Percentiles rank a stretch among this genome's conserved stretches.
Evolutionary conservation across 2,329 filamentous ascomycete species (phyloP).

Genomic region (Fusarium nurragi): DNA sequence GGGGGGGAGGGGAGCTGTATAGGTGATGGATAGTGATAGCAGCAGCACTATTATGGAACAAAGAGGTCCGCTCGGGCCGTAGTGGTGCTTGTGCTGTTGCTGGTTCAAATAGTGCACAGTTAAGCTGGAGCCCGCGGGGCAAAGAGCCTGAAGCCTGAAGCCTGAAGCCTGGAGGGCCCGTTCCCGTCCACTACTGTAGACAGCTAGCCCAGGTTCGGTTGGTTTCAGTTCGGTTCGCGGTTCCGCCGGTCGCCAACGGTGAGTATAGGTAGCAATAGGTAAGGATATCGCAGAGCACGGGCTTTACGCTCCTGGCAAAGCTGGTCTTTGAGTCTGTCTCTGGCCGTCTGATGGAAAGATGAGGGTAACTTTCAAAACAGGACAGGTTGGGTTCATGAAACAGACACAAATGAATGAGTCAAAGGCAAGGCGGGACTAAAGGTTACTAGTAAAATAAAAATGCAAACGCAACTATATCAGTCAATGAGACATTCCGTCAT

Average conservation of each 20-base stretch:
- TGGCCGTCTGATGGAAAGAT: neutral
- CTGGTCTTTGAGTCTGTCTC: neutral
- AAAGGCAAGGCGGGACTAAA: slow-evolving; percentile 17
- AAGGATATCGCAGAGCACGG: slow-evolving; percentile 36
- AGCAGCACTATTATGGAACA: slow-evolving; percentile 24
- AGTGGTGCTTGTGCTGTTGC: slow-evolving; percentile 27
- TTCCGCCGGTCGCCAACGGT: slow-evolving; percentile 41
- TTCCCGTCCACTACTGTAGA: neutral
- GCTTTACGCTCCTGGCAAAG: slow-evolving; percentile 5
- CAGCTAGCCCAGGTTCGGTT: slow-evolving; percentile 41
- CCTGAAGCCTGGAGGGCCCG: neutral
- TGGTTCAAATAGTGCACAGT: slow-evolving; percentile 37
- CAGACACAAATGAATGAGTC: slow-evolving; percentile 16
- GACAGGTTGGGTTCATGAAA: slow-evolving; percentile 31
- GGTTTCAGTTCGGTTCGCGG: slow-evolving; percentile 45
- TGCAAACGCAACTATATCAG: neutral
- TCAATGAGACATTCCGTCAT: slow-evolving; percentile 25
- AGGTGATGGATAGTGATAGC: slow-evolving; percentile 12
- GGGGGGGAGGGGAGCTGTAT: neutral
- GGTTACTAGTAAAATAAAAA: slow-evolving; percentile 1
- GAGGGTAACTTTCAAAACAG: slow-evolving; percentile 18
- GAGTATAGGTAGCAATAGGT: slow-evolving; percentile 37
- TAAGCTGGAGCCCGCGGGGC: slow-evolving; percentile 33
- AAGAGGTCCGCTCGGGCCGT: slow-evolving; percentile 42
- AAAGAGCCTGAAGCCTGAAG: slow-evolving; percentile 27